Conservation (phyloP, 352 stramenopile genomes). For the Phytophthora nicotianae region DNA sequence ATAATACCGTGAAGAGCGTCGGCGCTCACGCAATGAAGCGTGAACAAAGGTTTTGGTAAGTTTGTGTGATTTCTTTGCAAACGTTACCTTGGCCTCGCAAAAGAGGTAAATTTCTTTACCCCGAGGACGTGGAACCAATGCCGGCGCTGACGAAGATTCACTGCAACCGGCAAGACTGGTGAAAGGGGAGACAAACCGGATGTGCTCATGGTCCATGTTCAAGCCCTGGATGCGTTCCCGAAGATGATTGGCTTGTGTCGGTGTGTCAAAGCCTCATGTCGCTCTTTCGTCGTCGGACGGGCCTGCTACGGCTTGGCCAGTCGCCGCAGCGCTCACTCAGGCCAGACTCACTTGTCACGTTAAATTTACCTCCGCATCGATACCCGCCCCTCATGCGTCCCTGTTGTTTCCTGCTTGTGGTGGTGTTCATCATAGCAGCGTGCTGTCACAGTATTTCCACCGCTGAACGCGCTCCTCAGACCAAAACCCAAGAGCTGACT, state of each 20-base stretch:
- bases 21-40: too few species aligned
- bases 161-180: slow-evolving; percentile 5
- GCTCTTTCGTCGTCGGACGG: slow-evolving; percentile 15
- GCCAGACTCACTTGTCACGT: slow-evolving; percentile 8
- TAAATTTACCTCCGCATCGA: neutral
- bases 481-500: slow-evolving; percentile 4
- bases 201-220: slow-evolving; percentile 23
- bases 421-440: slow-evolving; percentile 7
- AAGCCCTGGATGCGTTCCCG: neutral
- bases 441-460: slow-evolving; percentile 10
- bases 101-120: too few species aligned
- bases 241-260: slow-evolving; percentile 25
- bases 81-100: too few species aligned
- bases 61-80: too few species aligned
- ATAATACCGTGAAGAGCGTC: too few species aligned
- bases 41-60: too few species aligned
- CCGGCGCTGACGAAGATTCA: slow-evolving; percentile 1
- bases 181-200: slow-evolving; percentile 6
- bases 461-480: slow-evolving; percentile 4
- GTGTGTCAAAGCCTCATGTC: slow-evolving; percentile 18
- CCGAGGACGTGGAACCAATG: too few species aligned
- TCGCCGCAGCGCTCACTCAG: slow-evolving; percentile 9
- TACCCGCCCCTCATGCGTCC: slow-evolving; percentile 12
- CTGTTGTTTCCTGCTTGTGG: slow-evolving; percentile 14
- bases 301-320: slow-evolving; percentile 9